Base-by-base conservation (phyloP, 1,284 basidiomycete species). In the Melampsora americana region DNA sequence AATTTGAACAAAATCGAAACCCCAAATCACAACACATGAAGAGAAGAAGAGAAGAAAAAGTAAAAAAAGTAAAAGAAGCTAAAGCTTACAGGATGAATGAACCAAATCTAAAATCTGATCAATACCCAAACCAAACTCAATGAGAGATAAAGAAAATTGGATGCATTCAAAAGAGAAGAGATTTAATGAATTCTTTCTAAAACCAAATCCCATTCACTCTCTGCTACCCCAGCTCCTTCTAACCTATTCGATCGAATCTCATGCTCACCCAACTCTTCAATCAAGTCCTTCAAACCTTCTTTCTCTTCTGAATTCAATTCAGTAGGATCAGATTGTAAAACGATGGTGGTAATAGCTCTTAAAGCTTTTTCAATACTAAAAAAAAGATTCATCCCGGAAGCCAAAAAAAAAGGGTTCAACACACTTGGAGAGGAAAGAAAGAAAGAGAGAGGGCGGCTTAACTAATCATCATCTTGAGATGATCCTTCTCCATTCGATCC, bases 391-490 rank as follows among this genome's bases (percentile, higher is more conserved):
- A 61, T 48, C 12, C 53, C 35, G 35, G 20, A 5, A 7, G 2
- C 20, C 23, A 20, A 14, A 30, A 64, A 26, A 62, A 26, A 9
- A 62, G 60, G n/a, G n/a, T n/a, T n/a, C n/a, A n/a, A n/a, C n/a
- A n/a, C n/a, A n/a, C n/a, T n/a, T n/a, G n/a, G n/a, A n/a, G n/a
- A n/a, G n/a, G n/a, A n/a, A n/a, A n/a, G n/a, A n/a, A n/a, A 26
- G 26, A 35, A 32, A n/a, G 14, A 59, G 12, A 30, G 46, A 2
- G 11, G 4, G 12, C 9, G 23, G 59, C 35, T 39, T 2, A 59
- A 75, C 72, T 75, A 75, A 53, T 75, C 72, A 59, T 75, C 72
- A 68, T 75, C 72, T 30, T 75, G 64, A 1, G 72, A 35, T 26
- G 16, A 61, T 42, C 66, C 23, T 26, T 75, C 72, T n/a, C 72